Evolutionary conservation across 2,329 filamentous ascomycete genomes (phyloP), one percentile per base, ranked within the genome.

Genomic region (Aureobasidium lini): DNA sequence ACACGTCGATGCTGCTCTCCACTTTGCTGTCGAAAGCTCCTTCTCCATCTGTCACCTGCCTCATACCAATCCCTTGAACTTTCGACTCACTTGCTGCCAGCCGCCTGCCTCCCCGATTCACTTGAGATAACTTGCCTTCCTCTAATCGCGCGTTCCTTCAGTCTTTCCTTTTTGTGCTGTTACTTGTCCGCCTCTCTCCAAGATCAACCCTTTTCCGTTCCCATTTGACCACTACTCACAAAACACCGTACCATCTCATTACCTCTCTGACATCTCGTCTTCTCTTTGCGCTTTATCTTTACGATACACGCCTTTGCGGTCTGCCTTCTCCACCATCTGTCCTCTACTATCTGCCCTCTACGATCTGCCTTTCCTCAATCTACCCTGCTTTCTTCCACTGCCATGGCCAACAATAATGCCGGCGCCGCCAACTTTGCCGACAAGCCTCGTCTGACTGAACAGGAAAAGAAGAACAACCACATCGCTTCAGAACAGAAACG

Each of bases 401-500:
- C 32, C 29, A 57, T 57, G 53, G 31, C 54, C 13, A 57, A 31
- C 34, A 48, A 48, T 43, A 57, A 57, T 32, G 43, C 23, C 44
- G 53, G 40, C 42, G 54, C 42, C 53, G 49, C 50, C 60, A 46
- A 60, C 13, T 61, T 67, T 4, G 64, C 66, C 62, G 82, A 84
- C 63, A 85, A 86, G 65, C 82, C 85, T 39, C 81, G 85, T 63
- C 76, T 89, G 62, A 85, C 84, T 48, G 85, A 88, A 65, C 78
- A 83, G 62, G 84, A 89, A 69, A 89, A 88, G 78, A 88, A 88
- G 70, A 82, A 82, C 67, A 89, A 89, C 69, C 86, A 89, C 73
- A 88, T 88, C 66, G 82, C 83, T 28, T 87, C 84, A 4, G 82
- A 84, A 70, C 80, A 83, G 67, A 84, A 87, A 72, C 83, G 85